These are phyloP conservation scores for Musa balbisiana DNA, from an alignment of 202 grass and related monocot genomes.

Conservation along the genomic window DNA sequence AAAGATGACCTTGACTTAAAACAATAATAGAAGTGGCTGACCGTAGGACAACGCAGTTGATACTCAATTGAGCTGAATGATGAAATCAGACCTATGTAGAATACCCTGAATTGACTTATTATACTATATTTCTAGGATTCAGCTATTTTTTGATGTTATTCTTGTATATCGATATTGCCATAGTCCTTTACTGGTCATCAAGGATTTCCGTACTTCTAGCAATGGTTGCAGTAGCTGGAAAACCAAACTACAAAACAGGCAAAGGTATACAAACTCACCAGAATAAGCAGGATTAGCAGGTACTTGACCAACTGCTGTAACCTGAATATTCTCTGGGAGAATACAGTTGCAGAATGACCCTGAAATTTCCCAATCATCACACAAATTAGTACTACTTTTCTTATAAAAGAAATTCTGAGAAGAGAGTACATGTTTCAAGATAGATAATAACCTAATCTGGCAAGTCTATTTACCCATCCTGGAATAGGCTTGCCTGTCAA, in stretches of 20 bases:
- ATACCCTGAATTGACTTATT: neutral
- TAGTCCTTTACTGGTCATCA: neutral
- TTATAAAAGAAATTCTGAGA: neutral
- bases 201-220: neutral
- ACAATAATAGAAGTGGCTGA: neutral
- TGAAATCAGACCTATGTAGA: neutral
- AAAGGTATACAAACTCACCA: neutral
- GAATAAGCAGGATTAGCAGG: neutral
- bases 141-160: neutral
- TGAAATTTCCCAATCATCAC: neutral
- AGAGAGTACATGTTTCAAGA: neutral
- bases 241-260: neutral
- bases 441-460: neutral
- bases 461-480: constrained; percentile 19
- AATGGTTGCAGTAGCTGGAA: neutral
- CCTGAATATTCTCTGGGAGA: constrained; percentile 23
- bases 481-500: constrained; percentile 15
- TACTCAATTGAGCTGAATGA: neutral
- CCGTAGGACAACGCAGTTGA: neutral
- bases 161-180: neutral
- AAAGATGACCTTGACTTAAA: neutral
- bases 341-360: constrained; percentile 28
- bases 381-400: neutral
- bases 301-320: constrained; percentile 10
- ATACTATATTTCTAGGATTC: neutral